These are phyloP conservation scores for Dioszegia crocea DNA, from an alignment of 768 basidiomycete species.

Conservation along the genomic window DNA sequence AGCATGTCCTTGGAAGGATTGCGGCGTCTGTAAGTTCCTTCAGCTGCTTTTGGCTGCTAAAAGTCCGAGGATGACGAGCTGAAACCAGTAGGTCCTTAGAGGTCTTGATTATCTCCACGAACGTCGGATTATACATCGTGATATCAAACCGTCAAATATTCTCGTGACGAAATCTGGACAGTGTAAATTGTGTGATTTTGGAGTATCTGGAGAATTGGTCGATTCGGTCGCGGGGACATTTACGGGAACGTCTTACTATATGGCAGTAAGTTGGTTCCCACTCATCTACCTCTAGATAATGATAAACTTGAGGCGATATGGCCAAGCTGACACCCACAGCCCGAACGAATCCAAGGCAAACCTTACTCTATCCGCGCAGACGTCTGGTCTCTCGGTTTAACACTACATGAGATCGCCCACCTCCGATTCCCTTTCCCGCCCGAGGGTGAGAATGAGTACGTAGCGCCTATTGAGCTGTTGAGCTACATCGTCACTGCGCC, in stretches of 20 bases:
- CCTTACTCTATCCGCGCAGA: conserved; percentile 51
- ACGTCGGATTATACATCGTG: conserved; percentile 49
- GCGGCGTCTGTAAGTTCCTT: conserved; percentile 44
- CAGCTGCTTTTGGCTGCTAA: background rate
- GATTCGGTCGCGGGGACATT: conserved; percentile 50
- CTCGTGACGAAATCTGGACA: conserved; percentile 45
- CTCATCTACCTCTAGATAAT: background rate
- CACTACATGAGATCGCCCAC: conserved; percentile 50
- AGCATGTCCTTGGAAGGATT: conserved; percentile 49
- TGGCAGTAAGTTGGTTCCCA: conserved; percentile 47
- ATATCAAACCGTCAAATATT: conserved; percentile 52
- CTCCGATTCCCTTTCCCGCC: conserved; percentile 51
- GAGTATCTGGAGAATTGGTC: conserved; percentile 50
- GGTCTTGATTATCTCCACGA: conserved; percentile 50
- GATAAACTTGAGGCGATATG: too few species aligned
- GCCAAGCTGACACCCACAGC: conserved; percentile 26
- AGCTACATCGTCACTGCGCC: conserved; percentile 68
- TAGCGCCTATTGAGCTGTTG: conserved; percentile 85
- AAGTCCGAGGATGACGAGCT: too few species aligned
- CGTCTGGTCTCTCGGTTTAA: conserved; percentile 51
- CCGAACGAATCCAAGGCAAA: conserved; percentile 49
- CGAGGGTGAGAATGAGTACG: conserved; percentile 61
- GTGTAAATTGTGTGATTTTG: conserved; percentile 52
- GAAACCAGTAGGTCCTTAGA: conserved; percentile 30
- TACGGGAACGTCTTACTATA: conserved; percentile 51